Evolutionary conservation across 176 grass and related monocot genomes (phyloP).

Genomic region (Zoysia pacifica): DNA sequence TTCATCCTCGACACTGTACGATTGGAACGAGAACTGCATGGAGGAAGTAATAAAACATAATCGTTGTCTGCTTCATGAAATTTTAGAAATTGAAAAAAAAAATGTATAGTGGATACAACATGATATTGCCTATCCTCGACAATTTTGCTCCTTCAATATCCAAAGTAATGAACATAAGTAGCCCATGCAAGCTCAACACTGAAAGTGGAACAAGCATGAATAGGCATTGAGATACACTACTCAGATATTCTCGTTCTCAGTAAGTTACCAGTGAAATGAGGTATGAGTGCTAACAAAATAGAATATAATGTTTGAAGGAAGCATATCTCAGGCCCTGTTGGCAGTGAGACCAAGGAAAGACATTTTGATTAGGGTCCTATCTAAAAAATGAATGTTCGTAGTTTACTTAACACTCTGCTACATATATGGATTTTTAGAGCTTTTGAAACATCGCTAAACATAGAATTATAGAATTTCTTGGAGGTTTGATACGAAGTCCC

Average conservation of each 20-base stretch:
- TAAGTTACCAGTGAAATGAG: not conserved
- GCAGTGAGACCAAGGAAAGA: not conserved
- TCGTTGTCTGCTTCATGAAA: constrained; percentile 13
- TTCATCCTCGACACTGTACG: constrained; percentile 85
- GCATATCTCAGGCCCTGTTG: not conserved
- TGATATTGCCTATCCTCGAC: not conserved
- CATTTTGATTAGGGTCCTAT: not conserved
- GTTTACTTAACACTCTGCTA: too few relatives aligned
- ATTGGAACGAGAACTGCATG: constrained; percentile 79
- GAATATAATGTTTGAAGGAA: not conserved
- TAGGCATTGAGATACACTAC: not conserved
- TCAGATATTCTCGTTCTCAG: not conserved
- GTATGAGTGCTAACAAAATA: not conserved
- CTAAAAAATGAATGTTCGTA: not conserved
- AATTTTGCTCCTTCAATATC: not conserved
- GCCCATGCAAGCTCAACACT: not conserved
- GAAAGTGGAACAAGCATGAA: not conserved
- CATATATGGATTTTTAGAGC: too few relatives aligned
- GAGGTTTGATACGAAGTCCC: too few relatives aligned
- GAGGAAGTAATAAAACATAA: constrained; percentile 23
- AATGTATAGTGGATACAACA: not conserved
- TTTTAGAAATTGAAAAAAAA: not conserved
- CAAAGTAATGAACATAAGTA: not conserved
- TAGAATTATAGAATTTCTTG: not conserved
- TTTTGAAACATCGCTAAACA: too few relatives aligned